A percentile compares a stretch with the other conserved stretches of the same genome.
Conservation (phyloP, 2,329 filamentous ascomycete species). For the Fusarium denticulatum region DNA sequence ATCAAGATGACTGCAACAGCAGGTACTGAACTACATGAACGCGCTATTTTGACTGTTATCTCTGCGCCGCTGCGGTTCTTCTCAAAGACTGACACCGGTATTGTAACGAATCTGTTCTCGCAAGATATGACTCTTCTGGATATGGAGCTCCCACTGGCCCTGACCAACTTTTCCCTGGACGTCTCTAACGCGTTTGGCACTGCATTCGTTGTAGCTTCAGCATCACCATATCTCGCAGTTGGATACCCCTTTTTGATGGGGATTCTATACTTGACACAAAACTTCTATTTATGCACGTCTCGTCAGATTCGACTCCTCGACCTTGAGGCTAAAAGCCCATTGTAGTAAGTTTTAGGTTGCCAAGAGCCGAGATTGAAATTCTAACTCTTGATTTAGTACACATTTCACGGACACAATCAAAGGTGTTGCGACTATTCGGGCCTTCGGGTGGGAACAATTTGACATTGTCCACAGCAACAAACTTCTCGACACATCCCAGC, state of each 20-base stretch:
- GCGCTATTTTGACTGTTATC: constrained; percentile 48
- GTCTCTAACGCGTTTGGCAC: constrained; percentile 50
- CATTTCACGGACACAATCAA: constrained; percentile 67
- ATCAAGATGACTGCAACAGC: constrained; percentile 45
- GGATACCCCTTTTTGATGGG: constrained; percentile 60
- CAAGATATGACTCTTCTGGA: constrained; percentile 58
- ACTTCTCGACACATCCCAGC: constrained; percentile 64
- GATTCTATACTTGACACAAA: too few relatives aligned
- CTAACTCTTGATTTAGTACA: constrained; percentile 41
- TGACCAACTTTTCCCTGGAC: constrained; percentile 45
- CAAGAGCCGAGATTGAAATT: rapidly evolving
- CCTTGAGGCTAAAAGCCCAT: constrained; percentile 67
- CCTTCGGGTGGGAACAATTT: constrained; percentile 60
- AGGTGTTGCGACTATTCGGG: constrained; percentile 65
- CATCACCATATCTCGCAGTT: constrained; percentile 57
- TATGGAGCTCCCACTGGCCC: constrained; percentile 48
- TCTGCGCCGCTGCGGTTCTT: constrained; percentile 55
- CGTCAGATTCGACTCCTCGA: constrained; percentile 69
- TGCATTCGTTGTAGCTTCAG: constrained; percentile 57
- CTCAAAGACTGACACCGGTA: constrained; percentile 53
- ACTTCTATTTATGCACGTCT: too few relatives aligned
- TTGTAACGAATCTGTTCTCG: constrained; percentile 56
- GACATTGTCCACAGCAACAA: constrained; percentile 54
- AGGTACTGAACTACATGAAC: constrained; percentile 47
- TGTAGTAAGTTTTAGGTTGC: constrained; percentile 37